Evolutionary conservation across 2,329 filamentous ascomycete species (phyloP), one percentile per base, ranked within the genome.

Genomic region (Fusarium fracticaudum): DNA sequence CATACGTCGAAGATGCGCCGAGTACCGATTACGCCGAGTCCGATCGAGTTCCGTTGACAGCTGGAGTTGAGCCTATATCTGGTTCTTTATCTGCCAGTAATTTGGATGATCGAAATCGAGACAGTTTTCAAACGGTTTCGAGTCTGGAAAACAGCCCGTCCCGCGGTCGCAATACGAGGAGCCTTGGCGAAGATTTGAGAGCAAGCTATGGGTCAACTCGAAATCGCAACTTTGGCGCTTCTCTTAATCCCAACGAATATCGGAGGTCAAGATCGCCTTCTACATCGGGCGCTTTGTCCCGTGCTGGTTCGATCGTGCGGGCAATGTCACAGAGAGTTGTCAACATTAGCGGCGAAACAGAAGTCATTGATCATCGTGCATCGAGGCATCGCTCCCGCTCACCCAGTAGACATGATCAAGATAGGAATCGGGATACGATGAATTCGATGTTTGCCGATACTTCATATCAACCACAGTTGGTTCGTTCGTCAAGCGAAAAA

Each of bases 321-420:
- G 91, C 91, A 71, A 97, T 99, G 91, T 98, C 97, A 38, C 95
- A 98, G 84, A 94, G 96, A 85, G 95, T 99, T 64, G 96, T 99
- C 79, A 98, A 98, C 80, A 90, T 99, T 77, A 98, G 95, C 83
- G 97, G 97, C 80, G 96, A 98, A 79, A 92, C 92, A 9, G 94
- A 98, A 77, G 85, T 94, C 26, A 87, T 95, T 22, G 94, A 98
- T 80, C 91, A 93, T 71, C 91, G 90, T 59, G 87, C 91, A 31
- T 88, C 90, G 47, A 87, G 90, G 54, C 85, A 86, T 85, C 91
- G 85, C 81, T 92, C 84, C 81, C 89, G 81, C 76, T 91, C 85
- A 76, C 85, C 89, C 35, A 86, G 87, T 67, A 83, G 74, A 74
- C 88, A 83, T 13, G 77, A 80, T 22, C 82, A 73, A 54, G 75